Evolutionary conservation across 352 stramenopile genomes (phyloP), one percentile per base, ranked within the genome.

Genomic region (Sclerospora graminicola): DNA sequence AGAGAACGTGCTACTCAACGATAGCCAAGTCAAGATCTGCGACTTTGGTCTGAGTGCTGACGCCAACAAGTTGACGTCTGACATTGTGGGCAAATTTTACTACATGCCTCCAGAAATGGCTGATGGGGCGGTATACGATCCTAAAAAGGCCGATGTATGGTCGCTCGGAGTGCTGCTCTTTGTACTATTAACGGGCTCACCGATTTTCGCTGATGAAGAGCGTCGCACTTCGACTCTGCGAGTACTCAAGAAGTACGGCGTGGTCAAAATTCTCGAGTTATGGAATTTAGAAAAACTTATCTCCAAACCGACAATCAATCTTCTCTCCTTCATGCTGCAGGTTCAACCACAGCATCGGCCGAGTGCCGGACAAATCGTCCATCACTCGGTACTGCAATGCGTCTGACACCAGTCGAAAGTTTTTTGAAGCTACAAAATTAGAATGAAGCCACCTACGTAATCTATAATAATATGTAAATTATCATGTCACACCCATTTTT

Each of bases 151-250:
- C 5, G 78, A 90, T 38, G 62, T 90, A 15, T 90, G 78, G 78
- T 90, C 78, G 43, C 63, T 90, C 20, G 78, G 78, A 41, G 66
- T 90, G 26, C 75, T 90, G 62, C 48, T 89, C 8, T 89, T 89
- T 41, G 80, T 88, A 55, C 71, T 89, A 59, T 57, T 88, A 11
- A 66, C 69, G 0, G 72, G 72, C 0, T 73, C 69, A 5, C 69
- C 67, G 20, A 47, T 81, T 0, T 53, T 58, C 19, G 37, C 37
- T 4, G 50, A 58, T 30, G 42, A 57, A 7, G 8, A 40, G 18
- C 45, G 24, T 8, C 76, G 77, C 58, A 64, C 69, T 2, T 60
- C 63, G 4, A 78, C 70, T 20, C 51, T 82, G 1, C 57, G 54
- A 5, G 59, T 77, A 16, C 52, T 82, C 13, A 46, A 46, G 29